These are phyloP conservation scores for Lepidium campestre DNA, from an alignment of 441 rosid genomes.

Conservation along the genomic window DNA sequence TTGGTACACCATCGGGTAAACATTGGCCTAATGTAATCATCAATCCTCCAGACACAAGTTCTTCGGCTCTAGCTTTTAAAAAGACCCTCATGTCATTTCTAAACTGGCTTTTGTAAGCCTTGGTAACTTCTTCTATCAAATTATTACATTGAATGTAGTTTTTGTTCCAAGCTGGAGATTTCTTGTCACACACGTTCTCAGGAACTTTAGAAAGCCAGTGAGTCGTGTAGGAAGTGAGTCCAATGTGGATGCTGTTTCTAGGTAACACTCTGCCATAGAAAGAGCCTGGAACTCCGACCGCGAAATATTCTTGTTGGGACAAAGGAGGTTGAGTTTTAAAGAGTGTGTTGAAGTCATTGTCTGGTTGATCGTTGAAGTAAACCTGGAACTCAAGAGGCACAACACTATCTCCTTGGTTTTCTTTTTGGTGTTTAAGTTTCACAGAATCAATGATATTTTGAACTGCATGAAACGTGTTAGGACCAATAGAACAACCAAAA, in stretches of 20 bases:
- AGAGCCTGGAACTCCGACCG: slow-evolving; percentile 23
- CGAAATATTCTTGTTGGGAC: background rate
- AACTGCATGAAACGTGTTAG: slow-evolving; percentile 13
- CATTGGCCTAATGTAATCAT: slow-evolving; percentile 19
- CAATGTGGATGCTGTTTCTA: background rate
- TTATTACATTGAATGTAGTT: slow-evolving; percentile 16
- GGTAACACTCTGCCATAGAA: slow-evolving; percentile 32
- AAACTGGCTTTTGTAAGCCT: slow-evolving; percentile 26
- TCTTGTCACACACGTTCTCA: background rate
- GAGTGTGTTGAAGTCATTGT: slow-evolving; percentile 27
- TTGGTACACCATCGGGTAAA: slow-evolving; percentile 24
- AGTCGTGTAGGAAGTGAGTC: slow-evolving; percentile 15
- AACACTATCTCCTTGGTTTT: background rate
- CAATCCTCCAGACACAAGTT: slow-evolving; percentile 29
- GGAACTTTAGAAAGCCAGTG: slow-evolving; percentile 34
- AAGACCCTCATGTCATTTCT: slow-evolving; percentile 25
- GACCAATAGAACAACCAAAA: slow-evolving; percentile 23
- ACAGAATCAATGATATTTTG: slow-evolving; percentile 12
- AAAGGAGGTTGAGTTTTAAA: slow-evolving; percentile 15
- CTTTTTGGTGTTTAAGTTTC: background rate
- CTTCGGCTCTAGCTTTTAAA: slow-evolving; percentile 30
- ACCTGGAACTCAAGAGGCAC: slow-evolving; percentile 12
- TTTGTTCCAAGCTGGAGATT: slow-evolving; percentile 27
- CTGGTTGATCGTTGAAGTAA: slow-evolving; percentile 13
- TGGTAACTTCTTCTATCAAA: slow-evolving; percentile 3